Evolutionary conservation across 306 rosid species (phyloP), one percentile per base, ranked within the genome.

Genomic region (Macrotyloma uniflorum): DNA sequence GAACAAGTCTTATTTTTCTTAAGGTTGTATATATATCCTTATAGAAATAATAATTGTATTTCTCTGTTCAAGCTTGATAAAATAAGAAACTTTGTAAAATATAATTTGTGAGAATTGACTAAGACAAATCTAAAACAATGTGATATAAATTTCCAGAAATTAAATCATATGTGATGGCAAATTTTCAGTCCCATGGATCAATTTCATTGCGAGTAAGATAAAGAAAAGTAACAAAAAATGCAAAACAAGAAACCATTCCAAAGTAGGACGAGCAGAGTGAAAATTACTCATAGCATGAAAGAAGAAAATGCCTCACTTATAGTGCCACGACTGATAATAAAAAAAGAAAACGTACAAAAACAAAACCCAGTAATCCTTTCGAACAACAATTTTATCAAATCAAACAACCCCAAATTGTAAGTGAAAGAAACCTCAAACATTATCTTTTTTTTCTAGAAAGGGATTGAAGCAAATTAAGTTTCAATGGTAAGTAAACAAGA

Each of bases 231-330:
- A 38, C 42, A 61, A 78, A 51, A 76, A 18, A 35, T 47, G 71
- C 40, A 38, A 65, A 76, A 72, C 22, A 20, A 59, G 30, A 61
- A 26, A 49, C 24, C 64, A 75, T 59, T 50, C 35, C 55, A 70
- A 62, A 54, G 45, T 59, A 18, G 32, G 64, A 45, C 6, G 66
- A 78, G 13, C 42, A 3, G 15, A 28, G 58, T 42, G 76, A 85
- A 57, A 79, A 70, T 14, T 70, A 62, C 43, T 28, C 45, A 22
- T 20, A 78, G 45, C 51, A 62, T 40, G 57, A 72, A 81, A 77
- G 14, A 42, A 75, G 51, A 70, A 69, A 81, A 81, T 53, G 67
- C 40, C 61, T 62, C 53, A 22, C 49, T 47, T 33, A 61, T 10
- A 46, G 32, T 46, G 51, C 53, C 76, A 51, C 22, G 19, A 15